Conservation (phyloP, 345 rosid species). For the Euphorbia lathyris region DNA sequence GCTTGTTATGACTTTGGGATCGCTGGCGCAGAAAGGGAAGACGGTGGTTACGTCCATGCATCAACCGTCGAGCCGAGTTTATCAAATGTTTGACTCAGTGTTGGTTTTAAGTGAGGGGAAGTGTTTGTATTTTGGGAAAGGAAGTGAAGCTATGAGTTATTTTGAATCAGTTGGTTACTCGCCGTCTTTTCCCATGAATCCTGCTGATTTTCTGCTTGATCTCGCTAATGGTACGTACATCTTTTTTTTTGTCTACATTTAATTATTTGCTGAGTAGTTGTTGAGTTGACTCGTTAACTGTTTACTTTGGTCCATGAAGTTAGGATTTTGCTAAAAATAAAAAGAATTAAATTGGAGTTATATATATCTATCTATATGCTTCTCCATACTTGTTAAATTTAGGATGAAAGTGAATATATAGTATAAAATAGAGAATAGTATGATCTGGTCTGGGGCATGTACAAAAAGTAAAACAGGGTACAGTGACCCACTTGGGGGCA, state of each 20-base stretch:
- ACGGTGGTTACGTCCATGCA: slow-evolving; percentile 81
- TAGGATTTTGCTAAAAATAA: background rate
- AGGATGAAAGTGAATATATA: background rate
- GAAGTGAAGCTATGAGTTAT: slow-evolving; percentile 60
- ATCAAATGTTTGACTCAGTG: slow-evolving; percentile 73
- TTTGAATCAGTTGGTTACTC: slow-evolving; percentile 77
- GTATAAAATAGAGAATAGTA: too few species aligned
- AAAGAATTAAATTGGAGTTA: too few species aligned
- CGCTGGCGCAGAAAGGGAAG: slow-evolving; percentile 64
- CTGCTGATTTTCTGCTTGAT: slow-evolving; percentile 95
- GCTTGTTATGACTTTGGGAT: slow-evolving; percentile 56
- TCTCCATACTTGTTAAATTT: slow-evolving; percentile 11
- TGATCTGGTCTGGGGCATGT: slow-evolving; percentile 11
- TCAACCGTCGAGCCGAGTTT: slow-evolving; percentile 89
- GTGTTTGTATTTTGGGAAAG: slow-evolving; percentile 72
- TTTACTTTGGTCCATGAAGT: slow-evolving; percentile 4
- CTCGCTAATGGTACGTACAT: slow-evolving; percentile 88
- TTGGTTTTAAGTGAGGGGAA: slow-evolving; percentile 76
- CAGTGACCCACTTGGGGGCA: slow-evolving; percentile 3
- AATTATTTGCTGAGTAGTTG: background rate
- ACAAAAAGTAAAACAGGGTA: background rate
- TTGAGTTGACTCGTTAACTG: background rate
- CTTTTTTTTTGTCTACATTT: background rate
- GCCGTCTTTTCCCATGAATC: slow-evolving; percentile 93
- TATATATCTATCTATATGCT: too few species aligned